Conservation (phyloP, 2,329 filamentous ascomycete genomes). For the Boeremia lycopersici region DNA sequence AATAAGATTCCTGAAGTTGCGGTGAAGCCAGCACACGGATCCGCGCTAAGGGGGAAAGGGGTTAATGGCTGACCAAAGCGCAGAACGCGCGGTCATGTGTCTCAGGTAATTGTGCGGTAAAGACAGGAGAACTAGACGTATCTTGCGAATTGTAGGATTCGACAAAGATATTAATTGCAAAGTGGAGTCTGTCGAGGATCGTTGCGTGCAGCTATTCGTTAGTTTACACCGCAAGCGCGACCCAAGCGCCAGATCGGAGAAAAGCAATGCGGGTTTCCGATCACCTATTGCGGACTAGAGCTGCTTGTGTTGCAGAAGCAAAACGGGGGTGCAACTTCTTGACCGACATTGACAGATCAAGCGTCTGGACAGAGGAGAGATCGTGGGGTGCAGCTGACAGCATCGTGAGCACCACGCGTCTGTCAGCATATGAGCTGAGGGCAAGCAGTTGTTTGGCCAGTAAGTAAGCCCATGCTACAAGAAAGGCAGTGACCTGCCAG, state of each 20-base stretch:
- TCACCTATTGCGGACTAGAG: conserved; percentile 9
- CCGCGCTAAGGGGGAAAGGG: conserved; percentile 33
- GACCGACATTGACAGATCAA: conserved; percentile 12
- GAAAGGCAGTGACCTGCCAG: neutral
- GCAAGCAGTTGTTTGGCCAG: conserved; percentile 6
- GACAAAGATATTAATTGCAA: neutral
- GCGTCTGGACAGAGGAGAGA: conserved; percentile 8
- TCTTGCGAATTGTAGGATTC: conserved; percentile 9
- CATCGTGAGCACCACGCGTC: conserved; percentile 13
- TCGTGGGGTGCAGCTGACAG: conserved; percentile 18
- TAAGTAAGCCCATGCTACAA: conserved; percentile 5
- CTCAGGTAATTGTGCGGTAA: conserved; percentile 24
- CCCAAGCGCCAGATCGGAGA: conserved; percentile 18
- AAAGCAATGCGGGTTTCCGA: conserved; percentile 13
- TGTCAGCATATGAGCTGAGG: conserved; percentile 15
- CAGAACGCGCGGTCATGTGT: conserved; percentile 41
- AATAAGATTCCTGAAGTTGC: conserved; percentile 43
- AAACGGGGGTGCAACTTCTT: conserved; percentile 8
- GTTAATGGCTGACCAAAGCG: conserved; percentile 42
- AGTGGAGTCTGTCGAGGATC: conserved; percentile 16
- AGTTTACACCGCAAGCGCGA: conserved; percentile 18
- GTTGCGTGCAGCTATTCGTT: conserved; percentile 18
- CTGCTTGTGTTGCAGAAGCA: conserved; percentile 5
- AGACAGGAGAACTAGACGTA: conserved; percentile 2
- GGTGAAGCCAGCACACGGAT: conserved; percentile 47